Evolutionary conservation across 1,284 basidiomycete species (phyloP), one percentile per base, ranked within the genome.

Genomic region (Marasmius tenuissimus): DNA sequence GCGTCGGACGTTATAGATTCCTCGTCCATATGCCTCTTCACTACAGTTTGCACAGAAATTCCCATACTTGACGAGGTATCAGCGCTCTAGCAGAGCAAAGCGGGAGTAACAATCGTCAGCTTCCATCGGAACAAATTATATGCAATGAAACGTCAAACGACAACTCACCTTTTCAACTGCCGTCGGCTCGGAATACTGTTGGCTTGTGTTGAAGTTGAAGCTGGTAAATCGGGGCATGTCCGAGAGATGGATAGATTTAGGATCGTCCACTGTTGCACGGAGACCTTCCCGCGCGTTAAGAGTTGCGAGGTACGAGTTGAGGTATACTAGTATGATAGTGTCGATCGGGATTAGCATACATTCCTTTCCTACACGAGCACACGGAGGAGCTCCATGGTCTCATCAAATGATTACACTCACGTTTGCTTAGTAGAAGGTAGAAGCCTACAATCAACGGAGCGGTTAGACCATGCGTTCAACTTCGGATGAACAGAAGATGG

Each of bases 341-440:
- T 11, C 42, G 34, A n/a, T 47, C 18, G 18, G 38, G 12, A 18
- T 37, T 27, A 51, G 11, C 5, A 27, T 4, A 27, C 27, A 27
- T 27, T 27, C 27, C 2, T 27, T 27, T 27, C 27, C 27, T 4
- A 2, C 27, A 27, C 27, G 27, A 27, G 27, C 27, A 27, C 27
- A 27, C 27, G 27, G 33, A 33, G 37, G 38, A 27, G 39, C 6
- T 57, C n/a, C 56, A 54, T 11, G 20, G 53, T 14, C 35, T 27
- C 49, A 18, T 20, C 20, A 58, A 16, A 34, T 33, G 48, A 20
- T 48, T 16, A 27, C 61, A 69, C 81, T 61, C 64, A 85, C 84
- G 63, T 72, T 85, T 85, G 67, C 81, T 80, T 34, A 85, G 69
- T 14, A 81, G 73, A 20, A 85, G 73, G 63, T 84, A 83, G 65